A percentile compares a stretch with the other conserved stretches of the same genome.
Conservation (phyloP, 352 stramenopile genomes). For the Phytophthora ramorum region DNA sequence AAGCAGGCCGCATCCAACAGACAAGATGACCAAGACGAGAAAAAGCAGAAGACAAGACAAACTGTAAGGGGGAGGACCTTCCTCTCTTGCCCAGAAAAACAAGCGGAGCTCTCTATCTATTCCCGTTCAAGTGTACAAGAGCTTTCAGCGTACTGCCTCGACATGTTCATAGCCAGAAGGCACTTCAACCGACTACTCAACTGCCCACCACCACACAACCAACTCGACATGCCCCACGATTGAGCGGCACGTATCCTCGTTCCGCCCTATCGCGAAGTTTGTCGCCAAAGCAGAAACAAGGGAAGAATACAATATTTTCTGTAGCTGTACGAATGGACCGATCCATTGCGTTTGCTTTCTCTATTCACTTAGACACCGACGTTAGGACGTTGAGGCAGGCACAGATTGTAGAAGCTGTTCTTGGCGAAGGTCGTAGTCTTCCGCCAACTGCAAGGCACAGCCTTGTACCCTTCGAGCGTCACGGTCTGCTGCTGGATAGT, state of each 20-base stretch:
- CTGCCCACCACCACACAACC: slow-evolving; percentile 15
- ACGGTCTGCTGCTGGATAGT: slow-evolving; percentile 72
- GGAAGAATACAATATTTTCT: slow-evolving; percentile 47
- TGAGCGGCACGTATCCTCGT: slow-evolving; percentile 17
- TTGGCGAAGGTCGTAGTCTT: slow-evolving; percentile 63
- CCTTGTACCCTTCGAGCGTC: slow-evolving; percentile 79
- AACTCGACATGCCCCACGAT: slow-evolving; percentile 20
- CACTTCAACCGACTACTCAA: slow-evolving; percentile 22
- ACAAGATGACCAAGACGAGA: slow-evolving; percentile 36
- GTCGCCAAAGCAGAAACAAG: slow-evolving; percentile 36
- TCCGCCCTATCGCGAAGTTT: slow-evolving; percentile 13
- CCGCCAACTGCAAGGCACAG: slow-evolving; percentile 70
- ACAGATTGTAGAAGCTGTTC: slow-evolving; percentile 82
- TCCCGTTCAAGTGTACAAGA: slow-evolving; percentile 39
- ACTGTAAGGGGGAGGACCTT: slow-evolving; percentile 7
- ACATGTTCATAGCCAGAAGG: slow-evolving; percentile 40
- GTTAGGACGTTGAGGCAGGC: slow-evolving; percentile 67
- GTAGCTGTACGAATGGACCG: slow-evolving; percentile 36
- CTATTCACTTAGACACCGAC: slow-evolving; percentile 25
- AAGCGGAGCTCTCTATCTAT: slow-evolving; percentile 45
- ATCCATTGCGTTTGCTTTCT: neutral
- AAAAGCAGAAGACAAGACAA: slow-evolving; percentile 49
- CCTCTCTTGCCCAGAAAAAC: slow-evolving; percentile 31
- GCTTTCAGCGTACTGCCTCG: slow-evolving; percentile 31
- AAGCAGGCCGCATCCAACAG: slow-evolving; percentile 9